Evolutionary conservation across 148 eudicot species (phyloP), one percentile per base, ranked within the genome.

Genomic region (Silene latifolia): DNA sequence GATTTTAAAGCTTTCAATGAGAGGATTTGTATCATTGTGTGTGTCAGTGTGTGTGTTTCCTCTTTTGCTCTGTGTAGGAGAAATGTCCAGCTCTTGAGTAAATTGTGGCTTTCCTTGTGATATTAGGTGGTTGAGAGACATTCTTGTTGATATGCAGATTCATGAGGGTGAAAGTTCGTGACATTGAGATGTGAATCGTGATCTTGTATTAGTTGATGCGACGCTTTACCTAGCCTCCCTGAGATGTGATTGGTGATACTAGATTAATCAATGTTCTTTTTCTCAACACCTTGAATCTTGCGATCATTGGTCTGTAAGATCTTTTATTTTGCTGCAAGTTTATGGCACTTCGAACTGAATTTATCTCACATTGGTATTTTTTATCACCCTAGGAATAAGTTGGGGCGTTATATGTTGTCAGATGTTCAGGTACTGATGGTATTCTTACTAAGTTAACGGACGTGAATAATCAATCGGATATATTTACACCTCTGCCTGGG

Each of bases 151-250:
- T 60, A 14, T 74, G 73, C 73, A 69, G 47, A 66, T 25, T 66
- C 62, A 69, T 60, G 67, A 69, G 60, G 62, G 68, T 69, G 79
- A 76, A 19, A 59, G 59, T 46, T 72, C 47, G 75, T 53, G 56
- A 72, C 67, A 60, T 8, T 59, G 65, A 13, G 51, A 32, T 39
- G 7, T 57, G 35, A 35, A 39, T 72, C 27, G 32, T 60, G 75
- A 14, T 72, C 67, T 54, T 72, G 75, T 54, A 20, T 59, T 72
- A 59, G 75, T 57, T 66, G 67, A 35, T 60, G 72, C 51, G 32
- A 47, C 44, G 71, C 51, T 46, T 69, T 69, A 35, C 19, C 20
- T 64, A 64, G 24, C n/a, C 23, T 39, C 54, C 12, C 54, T 67
- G 71, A 67, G 24, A 42, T 32, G 65, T 39, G 58, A 69, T 12